phyloP scores from a whole-genome alignment of 495 filamentous ascomycete species.

The Penicillium steckii region DNA sequence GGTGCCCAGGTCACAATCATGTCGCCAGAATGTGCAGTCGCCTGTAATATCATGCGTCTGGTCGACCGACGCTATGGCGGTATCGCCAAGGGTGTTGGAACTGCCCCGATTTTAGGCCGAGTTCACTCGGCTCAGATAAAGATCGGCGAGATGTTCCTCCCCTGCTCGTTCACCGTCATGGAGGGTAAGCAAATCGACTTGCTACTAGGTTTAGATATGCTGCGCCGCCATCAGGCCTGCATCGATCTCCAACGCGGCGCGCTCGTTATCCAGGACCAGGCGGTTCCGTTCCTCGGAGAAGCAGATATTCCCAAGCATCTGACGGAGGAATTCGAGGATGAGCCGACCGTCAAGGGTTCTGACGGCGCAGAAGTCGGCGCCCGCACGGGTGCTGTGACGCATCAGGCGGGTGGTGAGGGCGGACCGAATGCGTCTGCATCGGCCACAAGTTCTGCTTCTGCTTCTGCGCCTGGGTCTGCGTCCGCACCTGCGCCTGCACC shows the following conservation, averaged over 20 bases:
- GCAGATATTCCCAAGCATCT: conserved; percentile 83
- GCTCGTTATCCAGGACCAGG: conserved; percentile 81
- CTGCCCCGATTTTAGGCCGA: conserved; percentile 88
- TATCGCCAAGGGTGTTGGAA: conserved; percentile 89
- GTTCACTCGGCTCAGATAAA: conserved; percentile 93
- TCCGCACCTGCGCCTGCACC: background rate
- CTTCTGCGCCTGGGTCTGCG: background rate
- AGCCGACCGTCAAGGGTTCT: conserved; percentile 83
- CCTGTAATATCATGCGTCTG: conserved; percentile 96
- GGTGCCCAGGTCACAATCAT: conserved; percentile 98
- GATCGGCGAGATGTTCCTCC: conserved; percentile 83
- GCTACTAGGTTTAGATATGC: conserved; percentile 91
- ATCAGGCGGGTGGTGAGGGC: conserved; percentile 43
- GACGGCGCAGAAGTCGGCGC: conserved; percentile 83
- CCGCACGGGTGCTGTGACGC: conserved; percentile 77
- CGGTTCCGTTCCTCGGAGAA: conserved; percentile 87
- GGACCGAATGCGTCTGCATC: conserved; percentile 21
- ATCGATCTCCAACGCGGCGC: conserved; percentile 81
- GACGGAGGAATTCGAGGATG: conserved; percentile 66
- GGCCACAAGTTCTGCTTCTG: conserved; percentile 17
- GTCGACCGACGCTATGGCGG: conserved; percentile 89
- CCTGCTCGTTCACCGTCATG: conserved; percentile 99
- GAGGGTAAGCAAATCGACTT: conserved; percentile 98
- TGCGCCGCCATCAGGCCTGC: conserved; percentile 88
- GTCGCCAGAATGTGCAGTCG: conserved; percentile 87